Evolutionary conservation across 2,329 filamentous ascomycete genomes (phyloP).

Genomic region (Beauveria australis): DNA sequence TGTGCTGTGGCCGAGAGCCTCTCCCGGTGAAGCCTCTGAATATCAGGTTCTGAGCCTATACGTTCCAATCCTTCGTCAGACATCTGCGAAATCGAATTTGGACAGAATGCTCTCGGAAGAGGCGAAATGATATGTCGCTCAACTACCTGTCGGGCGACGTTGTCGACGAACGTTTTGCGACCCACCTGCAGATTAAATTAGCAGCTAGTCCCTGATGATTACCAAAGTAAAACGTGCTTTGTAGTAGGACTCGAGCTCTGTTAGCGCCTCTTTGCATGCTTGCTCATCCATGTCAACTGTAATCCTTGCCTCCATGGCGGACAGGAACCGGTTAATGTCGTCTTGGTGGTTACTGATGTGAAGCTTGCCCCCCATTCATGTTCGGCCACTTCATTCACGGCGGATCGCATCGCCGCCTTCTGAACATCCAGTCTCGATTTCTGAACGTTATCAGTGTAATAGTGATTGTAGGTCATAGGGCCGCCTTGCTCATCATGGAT

Average conservation of each 20-base stretch:
- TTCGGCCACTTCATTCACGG: neutral
- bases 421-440: neutral
- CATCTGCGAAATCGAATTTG: neutral
- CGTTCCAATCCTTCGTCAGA: neutral
- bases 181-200: neutral
- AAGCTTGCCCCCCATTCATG: neutral
- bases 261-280: neutral
- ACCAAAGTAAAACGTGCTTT: neutral
- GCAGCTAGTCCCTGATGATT: neutral
- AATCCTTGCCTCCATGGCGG: neutral
- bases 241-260: neutral
- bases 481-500: neutral
- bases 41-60: neutral
- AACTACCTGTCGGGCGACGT: neutral
- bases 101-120: neutral
- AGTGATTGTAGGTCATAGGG: neutral
- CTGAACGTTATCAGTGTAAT: neutral
- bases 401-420: neutral
- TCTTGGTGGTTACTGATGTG: neutral
- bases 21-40: neutral
- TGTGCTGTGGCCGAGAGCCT: neutral
- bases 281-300: neutral
- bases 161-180: neutral
- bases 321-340: neutral
- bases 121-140: neutral